Conservation (phyloP, 805 yeast species). For the Schwanniomyces pseudopolymorphus region DNA sequence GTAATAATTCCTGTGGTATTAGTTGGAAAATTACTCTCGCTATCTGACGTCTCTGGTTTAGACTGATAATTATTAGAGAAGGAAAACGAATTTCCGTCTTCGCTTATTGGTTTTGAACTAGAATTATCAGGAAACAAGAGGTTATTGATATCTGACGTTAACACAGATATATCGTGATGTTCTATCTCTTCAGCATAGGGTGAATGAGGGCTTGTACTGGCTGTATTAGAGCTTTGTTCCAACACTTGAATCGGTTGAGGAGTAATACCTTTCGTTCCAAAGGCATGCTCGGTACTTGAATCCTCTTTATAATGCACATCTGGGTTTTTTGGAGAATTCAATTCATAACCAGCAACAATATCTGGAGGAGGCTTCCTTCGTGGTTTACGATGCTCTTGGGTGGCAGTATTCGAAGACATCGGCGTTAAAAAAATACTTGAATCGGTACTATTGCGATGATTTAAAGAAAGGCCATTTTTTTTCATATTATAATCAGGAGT, state of each 20-base stretch:
- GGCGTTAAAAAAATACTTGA: background rate
- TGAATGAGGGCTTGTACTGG: background rate
- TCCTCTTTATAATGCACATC: background rate
- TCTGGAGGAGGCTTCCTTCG: slow-evolving; percentile 7
- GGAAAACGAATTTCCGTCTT: background rate
- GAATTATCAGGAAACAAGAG: background rate
- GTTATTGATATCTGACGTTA: background rate
- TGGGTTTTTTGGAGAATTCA: background rate
- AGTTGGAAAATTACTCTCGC: background rate
- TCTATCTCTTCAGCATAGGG: background rate
- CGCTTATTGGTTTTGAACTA: background rate
- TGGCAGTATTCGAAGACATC: background rate
- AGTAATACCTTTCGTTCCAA: background rate
- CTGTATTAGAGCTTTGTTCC: background rate
- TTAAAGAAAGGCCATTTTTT: background rate
- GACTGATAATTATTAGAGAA: background rate
- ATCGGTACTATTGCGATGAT: background rate
- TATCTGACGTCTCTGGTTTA: background rate
- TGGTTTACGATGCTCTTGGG: background rate
- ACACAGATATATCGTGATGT: background rate
- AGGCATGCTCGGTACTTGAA: background rate
- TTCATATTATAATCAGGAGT: background rate
- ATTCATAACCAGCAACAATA: background rate
- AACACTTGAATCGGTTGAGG: background rate
- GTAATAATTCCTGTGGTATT: background rate